Percentiles rank a stretch among this genome's conserved stretches.
These are phyloP conservation scores for Mortierella sp. DNA, from an alignment of 371 early-diverging fungal genomes.

Conservation along the genomic window DNA sequence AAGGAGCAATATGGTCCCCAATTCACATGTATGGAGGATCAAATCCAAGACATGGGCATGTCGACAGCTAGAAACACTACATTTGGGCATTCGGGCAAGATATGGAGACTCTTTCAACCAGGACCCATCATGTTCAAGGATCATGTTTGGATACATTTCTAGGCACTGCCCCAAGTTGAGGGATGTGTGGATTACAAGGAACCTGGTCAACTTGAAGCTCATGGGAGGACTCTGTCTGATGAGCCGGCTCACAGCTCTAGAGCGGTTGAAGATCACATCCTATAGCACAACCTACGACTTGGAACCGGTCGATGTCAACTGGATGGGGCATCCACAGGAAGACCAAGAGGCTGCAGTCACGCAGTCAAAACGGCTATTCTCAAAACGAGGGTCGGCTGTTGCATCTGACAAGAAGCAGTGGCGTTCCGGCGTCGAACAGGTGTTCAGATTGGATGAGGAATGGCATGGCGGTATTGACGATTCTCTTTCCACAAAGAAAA, in stretches of 20 bases:
- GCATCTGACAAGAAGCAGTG: too few relatives aligned
- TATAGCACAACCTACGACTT: neutral
- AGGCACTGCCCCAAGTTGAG: constrained; percentile 7
- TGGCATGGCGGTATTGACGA: constrained; percentile 4
- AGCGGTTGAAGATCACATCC: constrained; percentile 2
- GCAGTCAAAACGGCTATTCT: too few relatives aligned
- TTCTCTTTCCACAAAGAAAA: too few relatives aligned
- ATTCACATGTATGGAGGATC: neutral
- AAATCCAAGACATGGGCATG: constrained; percentile 6
- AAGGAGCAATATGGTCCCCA: neutral
- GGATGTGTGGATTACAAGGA: constrained; percentile 1
- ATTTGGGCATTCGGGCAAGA: constrained; percentile 7
- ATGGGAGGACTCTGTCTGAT: constrained; percentile 15
- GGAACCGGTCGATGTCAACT: neutral
- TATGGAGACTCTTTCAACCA: neutral
- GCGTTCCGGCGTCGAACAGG: neutral
- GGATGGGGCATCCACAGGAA: constrained; percentile 11
- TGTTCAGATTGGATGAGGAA: constrained; percentile 8
- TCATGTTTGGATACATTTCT: constrained; percentile 15
- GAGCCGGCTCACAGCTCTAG: constrained; percentile 7
- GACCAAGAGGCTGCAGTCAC: too few relatives aligned
- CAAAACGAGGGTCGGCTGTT: too few relatives aligned
- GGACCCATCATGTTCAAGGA: neutral
- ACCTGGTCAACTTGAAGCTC: neutral
- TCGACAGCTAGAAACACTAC: constrained; percentile 9